Base-by-base conservation (phyloP, 441 rosid genomes). In the Monsonia emarginata region DNA sequence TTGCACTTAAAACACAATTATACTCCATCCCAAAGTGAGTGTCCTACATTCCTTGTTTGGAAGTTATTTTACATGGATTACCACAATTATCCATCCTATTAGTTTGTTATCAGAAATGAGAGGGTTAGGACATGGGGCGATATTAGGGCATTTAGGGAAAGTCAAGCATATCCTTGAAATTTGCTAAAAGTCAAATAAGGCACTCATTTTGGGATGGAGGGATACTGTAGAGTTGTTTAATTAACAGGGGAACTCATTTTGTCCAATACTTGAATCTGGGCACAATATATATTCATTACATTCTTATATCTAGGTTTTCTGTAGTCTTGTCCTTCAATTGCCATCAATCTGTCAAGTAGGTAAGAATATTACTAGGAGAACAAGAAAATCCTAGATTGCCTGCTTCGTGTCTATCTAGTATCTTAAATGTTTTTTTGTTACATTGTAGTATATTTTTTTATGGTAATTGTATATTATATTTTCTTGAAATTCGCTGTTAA, bases 261-360 rank as follows among this genome's bases (percentile, higher is more conserved):
- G 34, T 57, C 61, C 31, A 26, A 13, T 57, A 58, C 21, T 58
- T 58, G 28, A 58, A 28, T 58, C 34, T 57, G 61, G 61, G 34
- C 34, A 4, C 21, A 4, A 57, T 57, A 57, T 26, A 57, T 57
- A 26, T 57, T 57, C 61, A 5, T 57, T 14, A 57, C 34, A 13
- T 57, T 26, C 34, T 26, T 27, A 57, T 10, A 25, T 57, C 34
- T 27, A 27, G 8, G 8, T 57, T 57, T 8, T 56, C n/a, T 26
- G 16, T 26, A 13, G 31, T 57, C 32, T 57, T 27, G 28, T 58
- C 14, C 63, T 5, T 54, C 30, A 54, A 13, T 54, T 24, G 60
- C 30, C 60, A 54, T 21, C 22, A 54, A 28, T 54, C 60, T 54
- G 30, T 54, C 30, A 54, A 6, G 8, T 28, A 26, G 32, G 63